Evolutionary conservation across 306 rosid genomes (phyloP).

Genomic region (Citrullus mucosospermus): DNA sequence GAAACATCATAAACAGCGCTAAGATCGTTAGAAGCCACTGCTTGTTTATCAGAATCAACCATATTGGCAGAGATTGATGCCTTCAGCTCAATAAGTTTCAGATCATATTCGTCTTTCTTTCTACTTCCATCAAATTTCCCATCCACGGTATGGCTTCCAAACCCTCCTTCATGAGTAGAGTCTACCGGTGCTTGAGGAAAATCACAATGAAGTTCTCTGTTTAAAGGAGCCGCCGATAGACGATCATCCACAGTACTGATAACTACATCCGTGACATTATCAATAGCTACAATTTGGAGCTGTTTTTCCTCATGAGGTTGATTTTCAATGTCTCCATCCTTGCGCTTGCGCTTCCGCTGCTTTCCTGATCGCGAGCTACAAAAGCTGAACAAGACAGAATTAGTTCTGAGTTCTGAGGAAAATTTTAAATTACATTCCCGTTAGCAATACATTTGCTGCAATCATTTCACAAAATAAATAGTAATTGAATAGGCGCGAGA

Average conservation of each 20-base stretch:
- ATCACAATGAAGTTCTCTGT: neutral
- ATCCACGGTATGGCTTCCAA: neutral
- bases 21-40: conserved; percentile 19
- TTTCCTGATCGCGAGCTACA: conserved; percentile 45
- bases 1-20: conserved; percentile 18
- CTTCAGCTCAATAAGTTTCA: conserved; percentile 65
- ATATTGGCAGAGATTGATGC: conserved; percentile 21
- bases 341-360: conserved; percentile 48
- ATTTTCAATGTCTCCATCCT: conserved; percentile 25
- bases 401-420: neutral
- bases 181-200: conserved; percentile 26
- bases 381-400: neutral
- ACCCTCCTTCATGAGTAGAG: conserved; percentile 24
- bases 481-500: neutral
- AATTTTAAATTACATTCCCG: neutral
- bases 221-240: conserved; percentile 25
- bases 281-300: conserved; percentile 25
- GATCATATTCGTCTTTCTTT: conserved; percentile 42
- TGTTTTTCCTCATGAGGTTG: conserved; percentile 52
- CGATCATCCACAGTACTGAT: conserved; percentile 17
- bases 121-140: conserved; percentile 14
- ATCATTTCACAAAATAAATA: neutral
- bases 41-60: conserved; percentile 30
- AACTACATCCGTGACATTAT: conserved; percentile 33
- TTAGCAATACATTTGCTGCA: neutral